These are phyloP conservation scores for Rhynchosporium secalis DNA, from an alignment of 2,329 filamentous ascomycete genomes.

Conservation along the genomic window DNA sequence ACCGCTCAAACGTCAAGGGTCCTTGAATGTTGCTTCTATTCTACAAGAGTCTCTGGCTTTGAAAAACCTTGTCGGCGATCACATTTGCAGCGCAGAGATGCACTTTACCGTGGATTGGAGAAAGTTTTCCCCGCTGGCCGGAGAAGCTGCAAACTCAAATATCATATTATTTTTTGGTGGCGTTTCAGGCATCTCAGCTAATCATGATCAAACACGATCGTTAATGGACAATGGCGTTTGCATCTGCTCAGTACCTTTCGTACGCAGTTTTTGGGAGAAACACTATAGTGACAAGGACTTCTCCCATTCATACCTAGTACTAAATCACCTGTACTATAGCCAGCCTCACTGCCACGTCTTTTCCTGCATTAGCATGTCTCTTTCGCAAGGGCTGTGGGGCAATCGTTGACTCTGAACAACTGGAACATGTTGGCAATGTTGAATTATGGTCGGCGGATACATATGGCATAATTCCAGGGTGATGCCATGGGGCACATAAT, in stretches of 20 bases:
- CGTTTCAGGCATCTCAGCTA: background rate
- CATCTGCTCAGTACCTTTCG: background rate
- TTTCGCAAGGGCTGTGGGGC: background rate
- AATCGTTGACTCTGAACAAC: background rate
- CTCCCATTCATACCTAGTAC: background rate
- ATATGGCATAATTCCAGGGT: slow-evolving; percentile 38
- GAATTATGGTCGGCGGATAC: too few species aligned
- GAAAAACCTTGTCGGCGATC: slow-evolving; percentile 25
- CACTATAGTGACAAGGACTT: background rate
- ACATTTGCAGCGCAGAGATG: slow-evolving; percentile 23
- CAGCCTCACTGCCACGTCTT: background rate
- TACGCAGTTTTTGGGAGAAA: background rate
- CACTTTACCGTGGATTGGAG: slow-evolving; percentile 10
- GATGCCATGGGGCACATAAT: slow-evolving; percentile 26
- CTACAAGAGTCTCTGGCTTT: slow-evolving; percentile 20
- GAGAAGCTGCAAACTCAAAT: background rate
- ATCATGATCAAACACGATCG: background rate
- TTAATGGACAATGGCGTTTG: background rate
- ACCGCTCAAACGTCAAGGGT: slow-evolving; percentile 40
- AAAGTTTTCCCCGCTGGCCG: slow-evolving; percentile 4
- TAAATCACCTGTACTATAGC: background rate
- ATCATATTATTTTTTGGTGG: slow-evolving; percentile 1
- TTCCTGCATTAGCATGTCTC: background rate
- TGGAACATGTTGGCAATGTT: too few species aligned
- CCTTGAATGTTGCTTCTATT: slow-evolving; percentile 29